Evolutionary conservation across 768 basidiomycete species (phyloP).

Genomic region (Termitomyces sp.): DNA sequence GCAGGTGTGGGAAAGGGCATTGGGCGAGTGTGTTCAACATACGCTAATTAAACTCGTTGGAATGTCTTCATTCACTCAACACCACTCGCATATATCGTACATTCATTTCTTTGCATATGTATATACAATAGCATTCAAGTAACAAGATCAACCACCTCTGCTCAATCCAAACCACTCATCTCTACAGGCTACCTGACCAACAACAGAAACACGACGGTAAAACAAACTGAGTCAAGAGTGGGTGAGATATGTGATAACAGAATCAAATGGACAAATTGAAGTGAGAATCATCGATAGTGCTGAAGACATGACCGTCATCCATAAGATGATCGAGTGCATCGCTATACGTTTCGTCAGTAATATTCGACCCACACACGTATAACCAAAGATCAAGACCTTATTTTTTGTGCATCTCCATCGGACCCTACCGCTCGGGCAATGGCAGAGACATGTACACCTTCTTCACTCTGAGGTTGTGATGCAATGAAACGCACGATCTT

Average conservation of each 20-base stretch:
- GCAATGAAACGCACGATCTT: slow-evolving; percentile 66
- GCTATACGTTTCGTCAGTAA: slow-evolving; percentile 31
- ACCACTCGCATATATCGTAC: background rate
- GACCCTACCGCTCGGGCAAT: slow-evolving; percentile 64
- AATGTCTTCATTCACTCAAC: background rate
- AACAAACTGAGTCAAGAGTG: background rate
- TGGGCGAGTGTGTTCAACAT: slow-evolving; percentile 19
- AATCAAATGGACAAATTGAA: slow-evolving; percentile 50
- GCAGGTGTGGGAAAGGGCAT: slow-evolving; percentile 75
- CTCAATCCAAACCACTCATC: background rate
- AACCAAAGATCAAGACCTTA: slow-evolving; percentile 47
- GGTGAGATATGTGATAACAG: background rate
- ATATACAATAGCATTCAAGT: background rate
- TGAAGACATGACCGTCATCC: slow-evolving; percentile 77
- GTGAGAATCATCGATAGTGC: slow-evolving; percentile 81
- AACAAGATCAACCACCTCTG: background rate
- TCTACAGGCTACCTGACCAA: background rate
- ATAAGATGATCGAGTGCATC: slow-evolving; percentile 73
- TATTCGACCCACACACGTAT: background rate
- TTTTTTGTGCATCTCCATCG: slow-evolving; percentile 46
- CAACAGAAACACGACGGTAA: background rate
- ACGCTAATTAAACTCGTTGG: slow-evolving; percentile 7
- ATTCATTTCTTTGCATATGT: background rate
- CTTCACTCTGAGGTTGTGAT: slow-evolving; percentile 40
- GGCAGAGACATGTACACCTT: slow-evolving; percentile 72